These are phyloP conservation scores for Solanum sejunctum DNA, from an alignment of 257 asterid species.

Conservation along the genomic window DNA sequence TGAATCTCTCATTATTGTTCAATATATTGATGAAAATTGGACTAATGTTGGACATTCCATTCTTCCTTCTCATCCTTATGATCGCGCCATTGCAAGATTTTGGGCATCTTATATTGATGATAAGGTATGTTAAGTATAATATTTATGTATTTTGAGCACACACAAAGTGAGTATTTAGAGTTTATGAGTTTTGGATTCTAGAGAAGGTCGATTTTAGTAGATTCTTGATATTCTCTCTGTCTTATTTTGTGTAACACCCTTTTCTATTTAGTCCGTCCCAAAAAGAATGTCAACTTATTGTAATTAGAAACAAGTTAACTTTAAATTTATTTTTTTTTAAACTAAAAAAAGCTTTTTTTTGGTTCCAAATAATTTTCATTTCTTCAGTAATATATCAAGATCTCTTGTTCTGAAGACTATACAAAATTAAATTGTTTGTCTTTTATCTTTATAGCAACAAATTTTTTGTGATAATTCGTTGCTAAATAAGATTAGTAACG, in stretches of 20 bases:
- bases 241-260: no score
- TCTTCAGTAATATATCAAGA: background rate
- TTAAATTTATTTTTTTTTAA: no score
- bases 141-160: no score
- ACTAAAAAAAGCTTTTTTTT: background rate
- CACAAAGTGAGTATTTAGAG: background rate
- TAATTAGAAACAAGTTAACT: no score
- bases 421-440: no score
- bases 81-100: slow-evolving; percentile 18
- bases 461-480: no score
- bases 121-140: background rate
- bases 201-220: background rate
- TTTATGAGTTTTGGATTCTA: background rate
- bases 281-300: no score
- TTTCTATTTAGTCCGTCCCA: no score
- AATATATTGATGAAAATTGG: slow-evolving; percentile 28
- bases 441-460: no score
- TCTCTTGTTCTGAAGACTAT: no score
- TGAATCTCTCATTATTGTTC: slow-evolving; percentile 19
- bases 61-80: slow-evolving; percentile 17
- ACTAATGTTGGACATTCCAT: background rate
- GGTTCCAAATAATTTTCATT: background rate
- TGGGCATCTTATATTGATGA: slow-evolving; percentile 27
- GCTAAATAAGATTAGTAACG: background rate
- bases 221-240: background rate